phyloP scores from a whole-genome alignment of 2,329 filamentous ascomycete genomes.

The Neospermospora avenae region DNA sequence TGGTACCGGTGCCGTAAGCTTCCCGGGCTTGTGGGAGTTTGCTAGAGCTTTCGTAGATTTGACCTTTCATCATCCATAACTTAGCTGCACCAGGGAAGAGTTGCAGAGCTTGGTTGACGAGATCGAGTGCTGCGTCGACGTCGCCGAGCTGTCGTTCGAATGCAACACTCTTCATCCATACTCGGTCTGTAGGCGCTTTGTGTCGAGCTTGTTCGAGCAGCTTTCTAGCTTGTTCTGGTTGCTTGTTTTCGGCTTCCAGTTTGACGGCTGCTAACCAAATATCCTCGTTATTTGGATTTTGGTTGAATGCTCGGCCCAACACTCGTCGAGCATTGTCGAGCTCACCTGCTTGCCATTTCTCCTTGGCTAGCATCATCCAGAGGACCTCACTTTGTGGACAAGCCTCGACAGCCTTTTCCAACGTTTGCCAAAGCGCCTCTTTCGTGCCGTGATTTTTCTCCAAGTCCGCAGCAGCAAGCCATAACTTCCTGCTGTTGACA shows the following conservation, averaged over 20 bases:
- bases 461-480: slow-evolving; percentile 86
- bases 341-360: slow-evolving; percentile 87
- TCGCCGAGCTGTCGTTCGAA: slow-evolving; percentile 86
- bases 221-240: slow-evolving; percentile 76
- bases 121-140: slow-evolving; percentile 75
- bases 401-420: slow-evolving; percentile 91
- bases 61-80: slow-evolving; percentile 98
- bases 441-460: slow-evolving; percentile 86
- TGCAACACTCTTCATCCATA: slow-evolving; percentile 94
- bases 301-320: slow-evolving; percentile 84
- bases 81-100: slow-evolving; percentile 83
- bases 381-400: slow-evolving; percentile 88
- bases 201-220: slow-evolving; percentile 79
- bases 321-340: slow-evolving; percentile 84
- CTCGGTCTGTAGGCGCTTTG: slow-evolving; percentile 89
- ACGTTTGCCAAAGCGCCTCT: slow-evolving; percentile 76
- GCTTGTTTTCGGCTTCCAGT: slow-evolving; percentile 84
- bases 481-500: slow-evolving; percentile 80
- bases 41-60: slow-evolving; percentile 85
- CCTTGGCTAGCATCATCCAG: slow-evolving; percentile 94
- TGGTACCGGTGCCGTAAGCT: slow-evolving; percentile 83
- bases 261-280: slow-evolving; percentile 97
- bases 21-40: slow-evolving; percentile 83
- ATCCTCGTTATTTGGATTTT: slow-evolving; percentile 95
- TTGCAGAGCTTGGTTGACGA: slow-evolving; percentile 82